Base-by-base conservation (phyloP, 192 early-diverging fungal species). In the Umbelopsis sp. region DNA sequence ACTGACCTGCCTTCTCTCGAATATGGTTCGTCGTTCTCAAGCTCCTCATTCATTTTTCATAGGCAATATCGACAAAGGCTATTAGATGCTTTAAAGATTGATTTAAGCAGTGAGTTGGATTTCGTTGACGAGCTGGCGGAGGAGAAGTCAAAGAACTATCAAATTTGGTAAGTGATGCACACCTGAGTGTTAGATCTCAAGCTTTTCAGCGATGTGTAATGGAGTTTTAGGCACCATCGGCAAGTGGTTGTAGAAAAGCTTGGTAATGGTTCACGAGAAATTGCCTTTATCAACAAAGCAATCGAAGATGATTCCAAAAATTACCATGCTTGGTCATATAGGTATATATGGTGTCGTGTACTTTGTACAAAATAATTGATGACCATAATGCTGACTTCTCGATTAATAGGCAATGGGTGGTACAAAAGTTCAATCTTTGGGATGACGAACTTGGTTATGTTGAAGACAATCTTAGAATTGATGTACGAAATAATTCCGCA, bases 321-420 rank as follows among this genome's bases (percentile, higher is more conserved):
- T 80, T 99, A 99, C 77, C 98, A 99, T 80, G 94, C 93, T 0
- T 99, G 98, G 98, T 88, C 91, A 2, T 98, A 99, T 77, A 88
- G 91, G 85, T 89, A 70, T 8, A 68, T 17, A 16, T 31, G 4
- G 25, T 9, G 16, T n/a, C 51, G 38, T 0, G 7, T 41, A 41
- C 38, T 41, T 41, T 41, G n/a, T n/a, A n/a, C 38, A 41, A 4
- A 41, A n/a, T n/a, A n/a, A 34, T 38, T 9, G 14, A n/a, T 71
- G 52, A 26, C 7, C 12, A 54, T 26, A n/a, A 54, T 26, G 52
- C 5, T 9, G 52, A 44, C 16, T 29, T 49, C 65, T 45, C 7
- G 29, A 24, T 9, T 36, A 43, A 25, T 69, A 90, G 96, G 45
- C 97, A 99, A 80, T 98, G 96, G 95, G 83, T 98, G 21, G 84